Base-by-base conservation (phyloP, 805 yeast genomes). In the Pichia phayaonensis region DNA sequence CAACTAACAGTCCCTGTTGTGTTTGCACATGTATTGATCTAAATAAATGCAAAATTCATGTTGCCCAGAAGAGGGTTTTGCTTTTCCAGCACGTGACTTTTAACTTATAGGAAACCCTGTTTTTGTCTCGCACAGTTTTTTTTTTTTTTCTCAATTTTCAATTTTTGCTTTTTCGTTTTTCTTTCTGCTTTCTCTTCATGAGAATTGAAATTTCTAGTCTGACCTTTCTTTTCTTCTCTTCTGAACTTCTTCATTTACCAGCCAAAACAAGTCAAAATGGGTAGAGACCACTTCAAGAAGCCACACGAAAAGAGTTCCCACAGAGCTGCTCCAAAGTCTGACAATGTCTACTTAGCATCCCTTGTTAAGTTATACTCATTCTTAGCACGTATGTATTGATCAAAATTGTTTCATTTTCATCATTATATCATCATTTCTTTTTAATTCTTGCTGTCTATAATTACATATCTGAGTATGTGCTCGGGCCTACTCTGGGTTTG, bases 271-370 rank as follows among this genome's bases (percentile, higher is more conserved):
- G 31, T 51, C 61, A 76, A 67, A 70, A 90, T 90, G 98, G 98
- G 97, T 84, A 88, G 84, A 79, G 98, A 94, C 81, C 96, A 88
- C 81, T 81, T 85, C 77, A 74, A 83, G 74, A 94, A 92, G 79
- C 97, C 89, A 80, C 99, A 94, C 85, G 82, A 80, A 72, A 88
- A 90, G 79, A 78, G 84, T 66, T 84, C 95, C 77, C 96, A 89
- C 89, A 90, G 99, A 81, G 79, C 85, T 73, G 97, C 97, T 77
- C 99, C 99, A 80, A 89, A 89, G 83, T 92, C 98, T 64, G 96
- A 94, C 80, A 94, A 94, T 75, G 97, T 90, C 79, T 94, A 94
- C 97, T 82, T 94, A 80, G 86, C 86, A 79, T 79, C 94, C 73
- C 86, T 94, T 78, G 98, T 92, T 76, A 92, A 92, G 86, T 82